Conservation (phyloP, 441 rosid species). For the Manihot esculenta region DNA sequence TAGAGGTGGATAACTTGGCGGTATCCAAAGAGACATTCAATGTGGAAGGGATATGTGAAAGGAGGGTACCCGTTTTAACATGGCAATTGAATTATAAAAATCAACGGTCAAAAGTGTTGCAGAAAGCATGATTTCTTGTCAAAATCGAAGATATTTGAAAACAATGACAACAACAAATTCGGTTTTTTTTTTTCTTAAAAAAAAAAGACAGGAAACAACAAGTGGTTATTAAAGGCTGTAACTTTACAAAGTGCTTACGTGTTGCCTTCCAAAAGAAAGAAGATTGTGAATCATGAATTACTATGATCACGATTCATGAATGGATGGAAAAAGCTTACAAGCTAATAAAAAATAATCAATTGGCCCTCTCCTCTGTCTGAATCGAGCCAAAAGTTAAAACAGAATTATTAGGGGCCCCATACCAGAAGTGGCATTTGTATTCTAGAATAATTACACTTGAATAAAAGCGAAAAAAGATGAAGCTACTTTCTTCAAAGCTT, state of each 20-base stretch:
- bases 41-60: too few relatives aligned
- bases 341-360: constrained; percentile 18
- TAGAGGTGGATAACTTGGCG: background rate
- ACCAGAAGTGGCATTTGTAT: background rate
- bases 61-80: too few relatives aligned
- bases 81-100: too few relatives aligned
- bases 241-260: background rate
- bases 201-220: background rate
- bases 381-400: constrained; percentile 21
- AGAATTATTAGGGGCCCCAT: constrained; percentile 26
- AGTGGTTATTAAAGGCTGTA: background rate
- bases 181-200: too few relatives aligned
- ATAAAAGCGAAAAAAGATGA: constrained; percentile 27
- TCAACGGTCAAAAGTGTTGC: background rate
- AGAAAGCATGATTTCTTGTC: background rate
- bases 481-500: constrained; percentile 24
- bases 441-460: constrained; percentile 23
- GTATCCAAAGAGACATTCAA: too few relatives aligned
- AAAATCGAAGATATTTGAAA: background rate
- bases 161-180: background rate
- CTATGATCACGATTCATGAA: background rate
- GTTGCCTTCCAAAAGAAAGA: background rate
- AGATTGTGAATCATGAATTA: background rate
- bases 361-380: constrained; percentile 7
- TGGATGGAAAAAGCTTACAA: constrained; percentile 1